Percentiles rank a stretch among this genome's conserved stretches.
Conservation (phyloP, 164 flowering plant species). For the Stephania cephalantha region DNA sequence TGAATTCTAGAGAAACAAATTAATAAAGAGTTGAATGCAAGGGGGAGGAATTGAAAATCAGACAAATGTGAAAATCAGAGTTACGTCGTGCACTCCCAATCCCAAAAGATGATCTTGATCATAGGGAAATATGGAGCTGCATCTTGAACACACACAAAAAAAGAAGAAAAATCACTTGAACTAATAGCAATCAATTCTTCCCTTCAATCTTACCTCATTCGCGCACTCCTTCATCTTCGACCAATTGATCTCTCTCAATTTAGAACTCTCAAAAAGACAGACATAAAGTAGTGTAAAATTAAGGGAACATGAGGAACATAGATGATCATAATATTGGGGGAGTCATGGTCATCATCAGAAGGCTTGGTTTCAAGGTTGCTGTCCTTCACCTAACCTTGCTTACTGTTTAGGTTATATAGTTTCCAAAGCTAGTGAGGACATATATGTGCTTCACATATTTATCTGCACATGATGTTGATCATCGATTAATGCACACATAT, state of each 20-base stretch:
- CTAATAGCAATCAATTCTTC: background rate
- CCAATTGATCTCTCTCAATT: background rate
- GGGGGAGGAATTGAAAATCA: no score
- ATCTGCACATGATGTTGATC: slow-evolving; percentile 30
- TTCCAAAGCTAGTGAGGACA: background rate
- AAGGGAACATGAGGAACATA: no score
- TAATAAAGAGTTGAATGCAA: no score
- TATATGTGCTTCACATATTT: background rate
- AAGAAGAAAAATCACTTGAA: no score
- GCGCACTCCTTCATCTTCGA: background rate
- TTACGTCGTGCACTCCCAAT: no score
- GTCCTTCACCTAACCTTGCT: slow-evolving; percentile 79
- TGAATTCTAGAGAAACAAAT: no score
- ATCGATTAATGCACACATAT: slow-evolving; percentile 43
- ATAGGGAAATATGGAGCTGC: slow-evolving; percentile 81
- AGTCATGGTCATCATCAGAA: background rate
- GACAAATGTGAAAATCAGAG: no score
- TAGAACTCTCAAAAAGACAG: slow-evolving; percentile 18
- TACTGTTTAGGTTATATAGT: slow-evolving; percentile 38
- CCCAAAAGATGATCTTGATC: no score
- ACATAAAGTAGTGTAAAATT: no score
- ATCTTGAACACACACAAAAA: slow-evolving; percentile 16
- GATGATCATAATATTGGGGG: no score
- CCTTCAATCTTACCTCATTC: no score
- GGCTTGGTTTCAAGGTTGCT: slow-evolving; percentile 37